A percentile compares a stretch with the other conserved stretches of the same genome.
Conservation (phyloP, 495 filamentous ascomycete species). For the Talaromyces liani region DNA sequence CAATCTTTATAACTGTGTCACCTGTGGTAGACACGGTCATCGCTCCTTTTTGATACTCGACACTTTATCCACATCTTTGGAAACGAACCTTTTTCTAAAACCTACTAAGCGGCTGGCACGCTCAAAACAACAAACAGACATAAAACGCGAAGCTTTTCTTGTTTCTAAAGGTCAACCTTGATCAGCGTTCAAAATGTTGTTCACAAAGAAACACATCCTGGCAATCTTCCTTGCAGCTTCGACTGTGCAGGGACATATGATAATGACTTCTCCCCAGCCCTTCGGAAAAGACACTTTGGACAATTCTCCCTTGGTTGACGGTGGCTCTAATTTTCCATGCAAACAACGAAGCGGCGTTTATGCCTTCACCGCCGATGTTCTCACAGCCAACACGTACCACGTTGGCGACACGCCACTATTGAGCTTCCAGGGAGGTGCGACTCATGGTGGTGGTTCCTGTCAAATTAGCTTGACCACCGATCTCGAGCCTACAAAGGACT, state of each 20-base stretch:
- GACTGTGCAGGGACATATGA: conserved; percentile 55
- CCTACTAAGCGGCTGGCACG: background rate
- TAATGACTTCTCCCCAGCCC: conserved; percentile 61
- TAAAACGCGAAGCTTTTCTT: background rate
- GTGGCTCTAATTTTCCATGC: conserved; percentile 74
- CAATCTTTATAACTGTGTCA: background rate
- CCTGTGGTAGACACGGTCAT: background rate
- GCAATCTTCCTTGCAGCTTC: conserved; percentile 42
- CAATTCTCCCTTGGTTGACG: conserved; percentile 52
- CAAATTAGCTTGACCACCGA: conserved; percentile 80
- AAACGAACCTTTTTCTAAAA: background rate
- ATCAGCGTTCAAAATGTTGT: background rate
- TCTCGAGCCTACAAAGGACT: conserved; percentile 42
- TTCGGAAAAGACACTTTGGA: conserved; percentile 45
- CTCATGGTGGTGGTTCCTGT: conserved; percentile 85
- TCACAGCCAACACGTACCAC: conserved; percentile 23
- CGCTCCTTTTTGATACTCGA: background rate
- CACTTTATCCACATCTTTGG: background rate
- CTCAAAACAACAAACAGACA: background rate
- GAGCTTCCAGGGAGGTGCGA: conserved; percentile 43
- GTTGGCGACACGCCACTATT: conserved; percentile 23
- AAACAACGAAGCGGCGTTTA: conserved; percentile 37
- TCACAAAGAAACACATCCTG: conserved; percentile 4
- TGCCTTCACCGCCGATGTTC: background rate
- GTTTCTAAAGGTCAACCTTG: background rate